Evolutionary conservation across 208 protist species (phyloP).

Genomic region (Leishmania guyanensis): DNA sequence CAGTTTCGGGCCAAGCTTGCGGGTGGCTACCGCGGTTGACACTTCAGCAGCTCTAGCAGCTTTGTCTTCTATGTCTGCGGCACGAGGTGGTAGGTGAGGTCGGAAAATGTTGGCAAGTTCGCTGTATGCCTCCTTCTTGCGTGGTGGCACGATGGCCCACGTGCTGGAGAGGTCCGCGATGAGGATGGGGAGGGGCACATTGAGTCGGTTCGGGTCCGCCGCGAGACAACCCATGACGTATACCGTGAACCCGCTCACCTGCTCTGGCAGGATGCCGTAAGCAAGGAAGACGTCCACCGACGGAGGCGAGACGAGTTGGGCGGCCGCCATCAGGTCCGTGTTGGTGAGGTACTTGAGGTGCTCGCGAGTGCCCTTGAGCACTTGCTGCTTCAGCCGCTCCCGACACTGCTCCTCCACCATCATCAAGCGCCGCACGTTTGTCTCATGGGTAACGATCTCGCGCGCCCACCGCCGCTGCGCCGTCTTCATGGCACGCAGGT

Average conservation of each 20-base stretch:
- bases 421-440: constrained; percentile 72
- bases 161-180: constrained; percentile 71
- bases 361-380: constrained; percentile 54
- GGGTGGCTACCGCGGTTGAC: background rate
- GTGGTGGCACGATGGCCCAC: constrained; percentile 73
- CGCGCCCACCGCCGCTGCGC: constrained; percentile 69
- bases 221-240: constrained; percentile 70
- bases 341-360: constrained; percentile 61
- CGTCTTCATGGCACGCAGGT: constrained; percentile 53
- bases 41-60: background rate
- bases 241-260: constrained; percentile 68
- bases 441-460: constrained; percentile 64
- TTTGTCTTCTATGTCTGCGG: background rate
- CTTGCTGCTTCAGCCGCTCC: constrained; percentile 53
- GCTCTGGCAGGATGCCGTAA: constrained; percentile 50
- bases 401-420: constrained; percentile 72
- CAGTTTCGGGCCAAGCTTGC: background rate
- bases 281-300: constrained; percentile 38
- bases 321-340: constrained; percentile 64
- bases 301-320: constrained; percentile 42
- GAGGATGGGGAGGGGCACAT: constrained; percentile 42
- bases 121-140: constrained; percentile 52
- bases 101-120: constrained; percentile 44
- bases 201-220: constrained; percentile 47
- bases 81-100: constrained; percentile 15